Conservation (phyloP, 108 stramenopile species). For the Cyclostephanos tholiformis region DNA sequence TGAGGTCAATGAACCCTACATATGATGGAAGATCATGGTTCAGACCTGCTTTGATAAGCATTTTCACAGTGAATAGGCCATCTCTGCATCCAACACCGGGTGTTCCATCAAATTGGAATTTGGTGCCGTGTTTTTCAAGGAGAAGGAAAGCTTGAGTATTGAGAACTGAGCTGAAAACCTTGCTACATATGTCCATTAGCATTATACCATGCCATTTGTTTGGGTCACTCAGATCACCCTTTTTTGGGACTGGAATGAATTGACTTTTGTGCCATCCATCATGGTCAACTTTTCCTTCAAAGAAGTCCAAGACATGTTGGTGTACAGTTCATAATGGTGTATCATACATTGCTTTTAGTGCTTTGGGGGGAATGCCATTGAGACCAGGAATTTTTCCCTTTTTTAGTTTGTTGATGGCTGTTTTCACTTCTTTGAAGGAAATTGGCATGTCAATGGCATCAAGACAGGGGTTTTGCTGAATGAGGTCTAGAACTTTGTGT, state of each 20-base stretch:
- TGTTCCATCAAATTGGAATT: too few relatives aligned
- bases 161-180: too few relatives aligned
- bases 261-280: slow-evolving; percentile 3
- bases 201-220: slow-evolving; percentile 17
- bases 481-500: too few relatives aligned
- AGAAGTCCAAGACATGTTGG: neutral
- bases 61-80: too few relatives aligned
- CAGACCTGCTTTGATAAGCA: too few relatives aligned
- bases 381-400: slow-evolving; percentile 11
- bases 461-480: neutral
- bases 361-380: slow-evolving; percentile 17
- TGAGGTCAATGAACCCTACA: too few relatives aligned
- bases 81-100: too few relatives aligned
- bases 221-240: neutral
- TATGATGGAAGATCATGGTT: too few relatives aligned
- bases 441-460: neutral
- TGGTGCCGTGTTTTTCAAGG: too few relatives aligned
- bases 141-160: too few relatives aligned
- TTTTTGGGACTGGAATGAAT: neutral
- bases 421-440: neutral
- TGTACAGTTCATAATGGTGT: neutral
- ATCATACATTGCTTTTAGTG: slow-evolving; percentile 15
- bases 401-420: neutral
- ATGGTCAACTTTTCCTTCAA: slow-evolving; percentile 2
- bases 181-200: too few relatives aligned